A percentile compares a stretch with the other conserved stretches of the same genome.
These are phyloP conservation scores for Fusarium citri DNA, from an alignment of 2,329 filamentous ascomycete species.

Conservation along the genomic window DNA sequence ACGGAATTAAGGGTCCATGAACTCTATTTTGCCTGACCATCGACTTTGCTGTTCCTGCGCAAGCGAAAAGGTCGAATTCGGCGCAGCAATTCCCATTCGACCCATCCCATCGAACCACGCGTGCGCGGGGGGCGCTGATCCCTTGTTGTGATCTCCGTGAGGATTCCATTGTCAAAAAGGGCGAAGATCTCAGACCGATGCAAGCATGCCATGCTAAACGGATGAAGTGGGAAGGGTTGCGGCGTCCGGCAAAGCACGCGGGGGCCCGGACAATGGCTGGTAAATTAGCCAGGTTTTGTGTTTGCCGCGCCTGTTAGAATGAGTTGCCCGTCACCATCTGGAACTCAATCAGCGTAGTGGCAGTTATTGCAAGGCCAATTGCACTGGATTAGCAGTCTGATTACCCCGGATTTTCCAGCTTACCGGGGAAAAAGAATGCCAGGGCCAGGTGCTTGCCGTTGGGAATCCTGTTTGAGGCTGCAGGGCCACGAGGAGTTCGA, in stretches of 20 bases:
- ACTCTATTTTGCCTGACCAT: slow-evolving; percentile 21
- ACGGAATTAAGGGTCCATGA: slow-evolving; percentile 26
- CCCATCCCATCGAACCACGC: background rate
- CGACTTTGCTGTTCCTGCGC: slow-evolving; percentile 35
- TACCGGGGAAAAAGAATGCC: slow-evolving; percentile 36
- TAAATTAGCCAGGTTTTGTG: slow-evolving; percentile 29
- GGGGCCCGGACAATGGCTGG: slow-evolving; percentile 30
- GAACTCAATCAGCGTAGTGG: slow-evolving; percentile 28
- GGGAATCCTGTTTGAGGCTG: slow-evolving; percentile 28
- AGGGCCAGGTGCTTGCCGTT: slow-evolving; percentile 37
- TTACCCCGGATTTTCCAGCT: slow-evolving; percentile 43
- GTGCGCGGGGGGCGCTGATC: slow-evolving; percentile 21
- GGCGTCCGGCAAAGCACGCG: slow-evolving; percentile 37
- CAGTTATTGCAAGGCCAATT: slow-evolving; percentile 18
- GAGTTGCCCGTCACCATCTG: slow-evolving; percentile 40
- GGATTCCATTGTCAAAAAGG: slow-evolving; percentile 17
- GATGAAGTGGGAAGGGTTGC: slow-evolving; percentile 31
- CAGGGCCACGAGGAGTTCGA: slow-evolving; percentile 24
- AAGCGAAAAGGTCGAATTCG: slow-evolving; percentile 31
- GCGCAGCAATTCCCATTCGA: slow-evolving; percentile 16
- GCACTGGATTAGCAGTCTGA: slow-evolving; percentile 36
- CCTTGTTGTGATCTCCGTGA: slow-evolving; percentile 30
- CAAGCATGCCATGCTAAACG: slow-evolving; percentile 23
- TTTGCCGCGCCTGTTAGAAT: slow-evolving; percentile 45
- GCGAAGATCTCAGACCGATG: slow-evolving; percentile 35